phyloP scores from a whole-genome alignment of 306 rosid genomes.

The Rosa rugosa region DNA sequence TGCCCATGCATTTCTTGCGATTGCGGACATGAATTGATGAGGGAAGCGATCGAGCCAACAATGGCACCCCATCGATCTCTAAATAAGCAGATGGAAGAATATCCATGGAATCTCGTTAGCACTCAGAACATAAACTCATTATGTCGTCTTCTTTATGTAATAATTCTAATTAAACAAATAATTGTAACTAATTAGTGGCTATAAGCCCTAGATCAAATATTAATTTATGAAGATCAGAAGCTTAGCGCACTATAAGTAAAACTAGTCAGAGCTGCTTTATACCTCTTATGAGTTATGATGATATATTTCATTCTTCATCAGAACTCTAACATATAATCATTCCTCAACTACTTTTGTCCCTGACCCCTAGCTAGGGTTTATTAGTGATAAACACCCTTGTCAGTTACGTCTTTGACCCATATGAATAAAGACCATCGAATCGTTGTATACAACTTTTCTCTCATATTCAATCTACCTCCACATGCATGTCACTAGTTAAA shows the following conservation, averaged over 20 bases:
- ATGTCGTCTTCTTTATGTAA: neutral
- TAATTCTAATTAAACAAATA: neutral
- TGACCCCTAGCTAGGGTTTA: neutral
- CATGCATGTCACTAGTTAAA: neutral
- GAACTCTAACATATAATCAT: neutral
- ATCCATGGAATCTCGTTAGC: slow-evolving; percentile 11
- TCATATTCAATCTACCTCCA: neutral
- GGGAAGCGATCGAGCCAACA: neutral
- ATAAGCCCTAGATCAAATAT: slow-evolving; percentile 4
- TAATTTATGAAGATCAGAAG: neutral
- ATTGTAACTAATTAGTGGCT: neutral
- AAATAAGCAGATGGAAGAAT: slow-evolving; percentile 3
- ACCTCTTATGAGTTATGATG: neutral
- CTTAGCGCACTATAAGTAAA: neutral
- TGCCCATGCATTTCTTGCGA: neutral
- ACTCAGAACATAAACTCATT: slow-evolving; percentile 5
- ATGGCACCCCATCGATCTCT: neutral
- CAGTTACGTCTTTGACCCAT: neutral
- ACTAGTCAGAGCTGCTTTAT: neutral
- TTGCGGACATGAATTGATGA: neutral
- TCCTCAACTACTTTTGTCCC: neutral
- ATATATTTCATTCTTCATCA: neutral
- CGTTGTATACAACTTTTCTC: neutral
- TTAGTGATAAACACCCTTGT: neutral
- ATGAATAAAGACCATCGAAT: neutral